A percentile compares a stretch with the other conserved stretches of the same genome.
These are phyloP conservation scores for Apiospora rasikravindrae DNA, from an alignment of 2,329 filamentous ascomycete genomes.

Conservation along the genomic window DNA sequence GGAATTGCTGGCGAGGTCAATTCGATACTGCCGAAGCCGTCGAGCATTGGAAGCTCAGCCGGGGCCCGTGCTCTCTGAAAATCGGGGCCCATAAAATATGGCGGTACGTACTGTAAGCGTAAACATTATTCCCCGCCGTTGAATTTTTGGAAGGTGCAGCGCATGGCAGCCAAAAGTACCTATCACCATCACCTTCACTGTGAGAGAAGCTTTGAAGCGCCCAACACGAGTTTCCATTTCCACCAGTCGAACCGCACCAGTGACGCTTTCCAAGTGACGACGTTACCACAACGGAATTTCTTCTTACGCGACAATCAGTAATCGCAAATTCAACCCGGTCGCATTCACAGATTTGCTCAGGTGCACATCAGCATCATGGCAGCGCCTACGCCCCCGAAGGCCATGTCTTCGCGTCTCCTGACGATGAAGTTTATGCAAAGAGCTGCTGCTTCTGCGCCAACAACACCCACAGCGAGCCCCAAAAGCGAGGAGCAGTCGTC, in stretches of 20 bases:
- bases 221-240: neutral
- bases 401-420: slow-evolving; percentile 85
- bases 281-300: neutral
- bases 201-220: neutral
- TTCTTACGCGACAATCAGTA: neutral
- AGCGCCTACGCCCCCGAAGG: slow-evolving; percentile 46
- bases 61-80: neutral
- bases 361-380: neutral
- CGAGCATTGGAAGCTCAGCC: slow-evolving; percentile 4
- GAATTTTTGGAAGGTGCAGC: slow-evolving; percentile 6
- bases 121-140: slow-evolving; percentile 22
- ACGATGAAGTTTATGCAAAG: slow-evolving; percentile 99
- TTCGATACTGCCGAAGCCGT: slow-evolving; percentile 18
- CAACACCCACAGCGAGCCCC: slow-evolving; percentile 44
- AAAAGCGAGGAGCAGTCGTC: slow-evolving; percentile 55
- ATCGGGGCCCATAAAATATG: neutral
- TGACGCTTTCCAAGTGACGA: neutral
- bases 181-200: neutral
- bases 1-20: slow-evolving; percentile 20
- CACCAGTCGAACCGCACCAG: neutral
- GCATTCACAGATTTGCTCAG: neutral
- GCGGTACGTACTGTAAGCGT: slow-evolving; percentile 14
- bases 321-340: neutral
- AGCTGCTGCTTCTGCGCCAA: slow-evolving; percentile 50
- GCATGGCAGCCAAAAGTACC: neutral